Percentiles rank a stretch among this genome's conserved stretches.
Conservation (phyloP, 1,284 basidiomycete species). For the Cystobasidium slooffiae region DNA sequence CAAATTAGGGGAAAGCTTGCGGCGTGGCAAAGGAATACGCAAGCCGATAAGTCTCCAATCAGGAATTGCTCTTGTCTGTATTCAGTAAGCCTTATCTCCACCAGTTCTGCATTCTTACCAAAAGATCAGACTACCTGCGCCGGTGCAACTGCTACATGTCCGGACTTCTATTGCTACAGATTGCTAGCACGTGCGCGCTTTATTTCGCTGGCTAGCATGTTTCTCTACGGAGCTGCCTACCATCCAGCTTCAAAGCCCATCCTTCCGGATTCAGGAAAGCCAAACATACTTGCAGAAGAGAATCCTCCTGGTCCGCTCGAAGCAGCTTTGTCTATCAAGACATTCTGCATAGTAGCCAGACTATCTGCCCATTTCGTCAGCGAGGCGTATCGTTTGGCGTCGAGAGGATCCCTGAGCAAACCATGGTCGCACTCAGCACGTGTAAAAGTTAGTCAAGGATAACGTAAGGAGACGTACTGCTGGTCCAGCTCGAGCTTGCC, state of each 20-base stretch:
- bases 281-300: slow-evolving; percentile 9
- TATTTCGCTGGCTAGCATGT: neutral
- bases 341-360: slow-evolving; percentile 70
- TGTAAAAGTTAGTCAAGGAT: neutral
- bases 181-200: neutral
- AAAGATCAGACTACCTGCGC: neutral
- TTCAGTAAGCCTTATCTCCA: neutral
- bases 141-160: slow-evolving; percentile 5
- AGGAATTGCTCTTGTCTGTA: neutral
- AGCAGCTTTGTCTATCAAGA: slow-evolving; percentile 68
- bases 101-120: neutral
- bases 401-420: slow-evolving; percentile 71
- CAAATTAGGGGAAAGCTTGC: neutral
- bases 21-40: neutral
- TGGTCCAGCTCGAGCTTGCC: slow-evolving; percentile 85
- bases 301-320: slow-evolving; percentile 43
- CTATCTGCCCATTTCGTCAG: slow-evolving; percentile 79
- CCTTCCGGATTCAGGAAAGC: slow-evolving; percentile 1
- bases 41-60: neutral
- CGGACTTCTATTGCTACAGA: slow-evolving; percentile 26
- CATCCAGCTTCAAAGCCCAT: slow-evolving; percentile 29
- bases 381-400: slow-evolving; percentile 79
- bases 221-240: neutral
- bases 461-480: slow-evolving; percentile 10
- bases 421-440: neutral